Evolutionary conservation across 352 stramenopile genomes (phyloP).

Genomic region (Pythium monospermum): DNA sequence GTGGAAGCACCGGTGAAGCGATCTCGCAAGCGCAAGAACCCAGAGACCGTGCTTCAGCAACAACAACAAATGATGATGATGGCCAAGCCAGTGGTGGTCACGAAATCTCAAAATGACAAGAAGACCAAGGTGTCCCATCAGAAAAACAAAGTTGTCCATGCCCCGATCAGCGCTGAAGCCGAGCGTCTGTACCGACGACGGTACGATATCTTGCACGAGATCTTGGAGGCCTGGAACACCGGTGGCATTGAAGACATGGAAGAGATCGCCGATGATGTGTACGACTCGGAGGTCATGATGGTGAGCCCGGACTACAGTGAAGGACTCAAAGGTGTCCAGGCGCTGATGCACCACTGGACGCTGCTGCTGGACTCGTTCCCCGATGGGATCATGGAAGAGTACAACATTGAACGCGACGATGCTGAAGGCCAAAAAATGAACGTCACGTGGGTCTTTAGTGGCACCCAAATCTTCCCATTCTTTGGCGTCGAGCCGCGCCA

Average conservation of each 20-base stretch:
- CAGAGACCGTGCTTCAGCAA: constrained; percentile 23
- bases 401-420: constrained; percentile 64
- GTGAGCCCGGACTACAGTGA: constrained; percentile 63
- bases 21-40: constrained; percentile 61
- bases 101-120: constrained; percentile 20
- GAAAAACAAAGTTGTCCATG: constrained; percentile 12
- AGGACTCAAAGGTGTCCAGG: constrained; percentile 53
- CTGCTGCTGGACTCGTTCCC: constrained; percentile 65
- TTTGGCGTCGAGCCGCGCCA: constrained; percentile 64
- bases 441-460: constrained; percentile 71
- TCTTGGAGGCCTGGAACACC: constrained; percentile 77
- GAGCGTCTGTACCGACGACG: constrained; percentile 57
- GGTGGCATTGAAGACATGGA: constrained; percentile 78
- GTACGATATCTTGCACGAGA: constrained; percentile 71
- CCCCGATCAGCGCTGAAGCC: constrained; percentile 31
- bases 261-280: constrained; percentile 72
- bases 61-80: too few relatives aligned
- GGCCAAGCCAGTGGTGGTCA: constrained; percentile 14
- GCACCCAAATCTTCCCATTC: constrained; percentile 74
- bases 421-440: constrained; percentile 56
- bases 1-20: constrained; percentile 9
- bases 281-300: constrained; percentile 65
- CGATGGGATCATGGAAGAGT: constrained; percentile 82
- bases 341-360: constrained; percentile 72
- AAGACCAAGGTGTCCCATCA: constrained; percentile 14